Conservation (phyloP, 768 basidiomycete species). For the Pulveroboletus sp. region DNA sequence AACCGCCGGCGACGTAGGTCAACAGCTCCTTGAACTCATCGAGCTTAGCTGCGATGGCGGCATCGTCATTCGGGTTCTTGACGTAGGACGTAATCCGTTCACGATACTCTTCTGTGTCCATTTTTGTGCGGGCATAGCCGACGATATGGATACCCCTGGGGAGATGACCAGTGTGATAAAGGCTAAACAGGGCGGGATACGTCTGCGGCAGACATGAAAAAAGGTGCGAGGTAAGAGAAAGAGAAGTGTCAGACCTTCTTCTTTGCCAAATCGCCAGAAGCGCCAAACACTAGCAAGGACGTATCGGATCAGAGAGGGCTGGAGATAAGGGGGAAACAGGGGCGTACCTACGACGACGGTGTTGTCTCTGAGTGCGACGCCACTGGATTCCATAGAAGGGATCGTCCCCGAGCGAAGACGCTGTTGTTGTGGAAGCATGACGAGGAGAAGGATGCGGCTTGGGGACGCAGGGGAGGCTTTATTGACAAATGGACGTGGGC, state of each 20-base stretch:
- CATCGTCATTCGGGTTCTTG: conserved; percentile 67
- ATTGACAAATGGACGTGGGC: conserved; percentile 20
- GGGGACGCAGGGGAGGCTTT: conserved; percentile 7
- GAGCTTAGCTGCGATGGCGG: conserved; percentile 53
- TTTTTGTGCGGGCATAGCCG: conserved; percentile 95
- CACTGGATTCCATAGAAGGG: conserved; percentile 79
- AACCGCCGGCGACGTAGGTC: conserved; percentile 81
- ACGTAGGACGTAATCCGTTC: conserved; percentile 82
- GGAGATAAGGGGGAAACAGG: conserved; percentile 12
- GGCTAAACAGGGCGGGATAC: conserved; percentile 89
- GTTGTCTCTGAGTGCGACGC: conserved; percentile 77
- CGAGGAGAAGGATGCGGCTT: neutral
- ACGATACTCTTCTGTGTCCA: conserved; percentile 80
- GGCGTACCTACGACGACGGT: conserved; percentile 80
- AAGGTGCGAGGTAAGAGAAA: conserved; percentile 21
- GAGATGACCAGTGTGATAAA: conserved; percentile 76
- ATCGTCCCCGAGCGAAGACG: conserved; percentile 75
- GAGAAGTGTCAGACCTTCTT: conserved; percentile 70
- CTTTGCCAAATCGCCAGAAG: conserved; percentile 96
- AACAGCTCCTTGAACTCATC: conserved; percentile 80
- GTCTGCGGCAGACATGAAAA: conserved; percentile 59
- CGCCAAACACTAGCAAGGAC: conserved; percentile 70
- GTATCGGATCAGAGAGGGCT: conserved; percentile 9
- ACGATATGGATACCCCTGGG: conserved; percentile 85
- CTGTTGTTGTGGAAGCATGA: conserved; percentile 33